Evolutionary conservation across 2,329 filamentous ascomycete species (phyloP).

Genomic region (Pseudocercospora pini-densiflorae): DNA sequence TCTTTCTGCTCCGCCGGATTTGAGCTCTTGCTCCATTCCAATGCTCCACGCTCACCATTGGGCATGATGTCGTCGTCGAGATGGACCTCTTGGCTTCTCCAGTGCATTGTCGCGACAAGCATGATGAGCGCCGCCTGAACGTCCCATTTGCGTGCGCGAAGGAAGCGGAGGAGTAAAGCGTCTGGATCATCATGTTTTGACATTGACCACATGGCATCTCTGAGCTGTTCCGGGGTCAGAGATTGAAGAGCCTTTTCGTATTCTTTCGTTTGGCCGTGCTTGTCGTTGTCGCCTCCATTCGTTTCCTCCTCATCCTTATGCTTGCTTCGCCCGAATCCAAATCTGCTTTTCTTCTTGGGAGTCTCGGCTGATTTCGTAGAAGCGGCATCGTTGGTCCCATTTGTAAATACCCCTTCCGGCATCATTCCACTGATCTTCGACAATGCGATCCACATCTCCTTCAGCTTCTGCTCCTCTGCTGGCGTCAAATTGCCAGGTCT

Average conservation of each 20-base stretch:
- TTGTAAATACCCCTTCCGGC: slow-evolving; percentile 30
- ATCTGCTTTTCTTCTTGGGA: slow-evolving; percentile 65
- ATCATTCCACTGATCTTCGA: slow-evolving; percentile 74
- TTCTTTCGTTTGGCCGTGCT: slow-evolving; percentile 87
- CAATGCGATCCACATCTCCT: slow-evolving; percentile 80
- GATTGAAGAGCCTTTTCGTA: slow-evolving; percentile 81
- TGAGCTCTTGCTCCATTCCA: slow-evolving; percentile 62
- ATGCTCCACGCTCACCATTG: slow-evolving; percentile 72
- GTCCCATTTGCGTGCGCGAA: slow-evolving; percentile 94
- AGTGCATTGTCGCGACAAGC: slow-evolving; percentile 92
- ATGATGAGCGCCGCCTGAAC: slow-evolving; percentile 91
- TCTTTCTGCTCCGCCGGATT: slow-evolving; percentile 68
- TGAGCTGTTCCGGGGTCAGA: slow-evolving; percentile 76
- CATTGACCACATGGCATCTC: slow-evolving; percentile 87
- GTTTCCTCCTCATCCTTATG: slow-evolving; percentile 62
- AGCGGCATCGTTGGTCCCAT: slow-evolving; percentile 30
- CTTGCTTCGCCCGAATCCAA: slow-evolving; percentile 70
- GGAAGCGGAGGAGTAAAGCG: slow-evolving; percentile 77
- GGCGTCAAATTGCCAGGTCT: slow-evolving; percentile 84
- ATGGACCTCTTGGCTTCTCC: slow-evolving; percentile 80
- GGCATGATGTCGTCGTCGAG: slow-evolving; percentile 88
- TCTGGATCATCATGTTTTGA: slow-evolving; percentile 95
- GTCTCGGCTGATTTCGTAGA: slow-evolving; percentile 22
- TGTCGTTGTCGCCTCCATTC: slow-evolving; percentile 71
- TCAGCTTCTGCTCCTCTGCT: slow-evolving; percentile 86